phyloP scores from a whole-genome alignment of 345 rosid species.

The Punica granatum region DNA sequence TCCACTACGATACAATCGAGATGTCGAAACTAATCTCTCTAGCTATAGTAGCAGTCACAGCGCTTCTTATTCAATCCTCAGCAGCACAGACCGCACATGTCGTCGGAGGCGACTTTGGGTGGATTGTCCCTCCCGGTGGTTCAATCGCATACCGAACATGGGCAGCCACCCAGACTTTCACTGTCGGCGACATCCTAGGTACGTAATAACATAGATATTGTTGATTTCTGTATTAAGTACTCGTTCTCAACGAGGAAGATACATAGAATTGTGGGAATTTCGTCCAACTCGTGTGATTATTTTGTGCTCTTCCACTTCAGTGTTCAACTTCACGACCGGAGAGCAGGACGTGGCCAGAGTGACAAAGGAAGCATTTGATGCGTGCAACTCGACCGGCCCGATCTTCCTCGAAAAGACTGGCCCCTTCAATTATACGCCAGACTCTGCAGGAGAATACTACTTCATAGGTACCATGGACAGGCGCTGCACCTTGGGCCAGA shows the following conservation, averaged over 20 bases:
- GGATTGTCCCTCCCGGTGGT: slow-evolving; percentile 38
- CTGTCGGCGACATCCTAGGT: slow-evolving; percentile 34
- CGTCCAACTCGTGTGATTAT: too few species aligned
- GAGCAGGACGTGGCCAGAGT: slow-evolving; percentile 39
- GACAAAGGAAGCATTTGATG: slow-evolving; percentile 27
- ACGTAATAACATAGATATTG: too few species aligned
- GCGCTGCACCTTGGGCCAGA: slow-evolving; percentile 43
- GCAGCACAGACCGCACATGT: slow-evolving; percentile 1
- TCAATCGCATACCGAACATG: slow-evolving; percentile 29
- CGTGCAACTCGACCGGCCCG: slow-evolving; percentile 31
- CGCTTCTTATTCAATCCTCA: not conserved
- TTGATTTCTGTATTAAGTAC: too few species aligned
- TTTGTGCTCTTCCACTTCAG: too few species aligned
- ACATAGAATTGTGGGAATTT: too few species aligned
- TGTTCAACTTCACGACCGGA: slow-evolving; percentile 40
- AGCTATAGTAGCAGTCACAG: not conserved
- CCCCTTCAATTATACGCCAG: slow-evolving; percentile 35
- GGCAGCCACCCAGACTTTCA: slow-evolving; percentile 20
- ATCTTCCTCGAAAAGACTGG: slow-evolving; percentile 9
- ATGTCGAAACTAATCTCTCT: not conserved
- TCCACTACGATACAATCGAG: too few species aligned
- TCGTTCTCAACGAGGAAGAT: too few species aligned
- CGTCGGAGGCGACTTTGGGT: slow-evolving; percentile 33
- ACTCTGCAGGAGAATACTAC: slow-evolving; percentile 38
- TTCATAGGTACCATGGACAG: slow-evolving; percentile 29